Evolutionary conservation across 257 asterid genomes (phyloP).

Genomic region (Fraxinus anomala): DNA sequence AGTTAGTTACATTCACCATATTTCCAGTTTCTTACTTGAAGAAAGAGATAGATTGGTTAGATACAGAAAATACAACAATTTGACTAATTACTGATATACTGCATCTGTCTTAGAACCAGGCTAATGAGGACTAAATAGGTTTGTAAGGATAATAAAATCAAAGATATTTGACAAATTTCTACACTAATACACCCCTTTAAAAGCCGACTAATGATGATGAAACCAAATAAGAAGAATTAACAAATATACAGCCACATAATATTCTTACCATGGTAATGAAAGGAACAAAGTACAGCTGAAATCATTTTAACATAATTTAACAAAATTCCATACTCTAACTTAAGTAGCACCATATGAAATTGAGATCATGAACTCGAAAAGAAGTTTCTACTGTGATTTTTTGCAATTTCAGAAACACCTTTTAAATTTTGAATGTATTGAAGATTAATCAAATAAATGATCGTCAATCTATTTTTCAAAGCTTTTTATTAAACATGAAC

Average conservation of each 20-base stretch:
- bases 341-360: background rate
- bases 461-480: background rate
- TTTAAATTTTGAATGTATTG: background rate
- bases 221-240: background rate
- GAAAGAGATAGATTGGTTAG: background rate
- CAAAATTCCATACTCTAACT: background rate
- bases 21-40: background rate
- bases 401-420: background rate
- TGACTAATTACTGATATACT: background rate
- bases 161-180: background rate
- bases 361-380: background rate
- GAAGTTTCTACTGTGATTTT: background rate
- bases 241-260: background rate
- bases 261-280: background rate
- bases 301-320: background rate
- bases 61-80: background rate
- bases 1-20: slow-evolving; percentile 2
- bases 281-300: background rate
- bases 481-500: background rate
- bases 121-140: background rate
- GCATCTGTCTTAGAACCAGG: background rate
- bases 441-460: background rate
- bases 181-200: background rate
- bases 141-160: background rate
- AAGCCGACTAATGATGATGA: background rate